Evolutionary conservation across 2,329 filamentous ascomycete species (phyloP).

Genomic region (Aspergillus piperis): DNA sequence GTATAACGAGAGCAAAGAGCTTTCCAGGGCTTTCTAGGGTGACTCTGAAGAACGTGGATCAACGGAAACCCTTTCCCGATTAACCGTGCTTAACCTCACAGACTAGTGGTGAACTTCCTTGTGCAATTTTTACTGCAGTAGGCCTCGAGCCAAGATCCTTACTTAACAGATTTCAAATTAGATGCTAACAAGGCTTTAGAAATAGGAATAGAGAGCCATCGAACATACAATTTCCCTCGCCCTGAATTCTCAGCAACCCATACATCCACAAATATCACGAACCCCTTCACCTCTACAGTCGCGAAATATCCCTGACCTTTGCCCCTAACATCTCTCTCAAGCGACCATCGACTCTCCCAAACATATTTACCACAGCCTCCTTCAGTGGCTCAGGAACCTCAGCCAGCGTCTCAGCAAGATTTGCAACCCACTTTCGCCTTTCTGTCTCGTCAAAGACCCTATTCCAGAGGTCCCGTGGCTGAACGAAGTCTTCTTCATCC

Average conservation of each 20-base stretch:
- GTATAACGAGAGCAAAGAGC: too few relatives aligned
- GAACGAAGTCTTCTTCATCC: constrained; percentile 32
- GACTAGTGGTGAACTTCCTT: too few relatives aligned
- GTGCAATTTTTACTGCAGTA: too few relatives aligned
- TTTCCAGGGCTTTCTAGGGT: too few relatives aligned
- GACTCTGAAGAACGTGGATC: too few relatives aligned
- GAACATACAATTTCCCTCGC: too few relatives aligned
- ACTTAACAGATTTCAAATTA: too few relatives aligned
- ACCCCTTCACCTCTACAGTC: background rate
- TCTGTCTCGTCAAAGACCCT: constrained; percentile 28
- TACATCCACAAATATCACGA: background rate
- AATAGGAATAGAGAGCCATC: too few relatives aligned
- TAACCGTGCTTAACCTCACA: too few relatives aligned
- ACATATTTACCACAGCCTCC: constrained; percentile 20
- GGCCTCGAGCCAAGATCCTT: too few relatives aligned
- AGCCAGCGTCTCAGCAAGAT: constrained; percentile 27
- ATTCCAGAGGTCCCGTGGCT: constrained; percentile 33
- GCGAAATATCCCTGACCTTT: constrained; percentile 2
- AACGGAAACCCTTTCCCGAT: too few relatives aligned
- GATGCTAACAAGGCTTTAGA: too few relatives aligned
- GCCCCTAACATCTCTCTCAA: constrained; percentile 20
- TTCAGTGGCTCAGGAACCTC: constrained; percentile 21
- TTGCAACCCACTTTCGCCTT: constrained; percentile 22
- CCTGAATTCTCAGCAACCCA: background rate
- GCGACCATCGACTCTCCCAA: constrained; percentile 21